Evolutionary conservation across 345 rosid genomes (phyloP), one percentile per base, ranked within the genome.

Genomic region (Eucalyptus curtisii): DNA sequence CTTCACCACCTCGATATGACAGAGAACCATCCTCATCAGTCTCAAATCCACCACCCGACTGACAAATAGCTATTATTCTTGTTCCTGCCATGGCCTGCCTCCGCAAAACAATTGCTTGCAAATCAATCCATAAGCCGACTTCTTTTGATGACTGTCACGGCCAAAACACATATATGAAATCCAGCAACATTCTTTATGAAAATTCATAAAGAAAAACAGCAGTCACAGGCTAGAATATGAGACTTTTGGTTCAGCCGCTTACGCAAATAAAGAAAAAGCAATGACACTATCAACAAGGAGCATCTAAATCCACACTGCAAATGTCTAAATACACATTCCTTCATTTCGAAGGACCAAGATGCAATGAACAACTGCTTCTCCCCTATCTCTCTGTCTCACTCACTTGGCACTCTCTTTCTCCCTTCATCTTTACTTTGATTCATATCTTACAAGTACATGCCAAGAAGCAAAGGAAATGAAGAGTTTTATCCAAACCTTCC

Each of bases 61-160:
- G 93, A 92, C 98, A 97, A 55, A 97, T 94, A 5, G 95, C 97
- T 87, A 97, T 96, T 17, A 96, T 90, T 89, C 94, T 94, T 2
- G 48, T 91, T 89, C 90, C 94, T 31, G 94, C 93, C 97, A 97
- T 97, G 89, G 90, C 93, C 96, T 93, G 88, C 44, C 17, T 10
- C n/a, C 24, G 82, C 82, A 76, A 76, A 40, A 76, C 27, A 76
- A 76, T 76, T 76, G 47, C 84, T 76, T 40, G 84, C 84, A 40
- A 40, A 40, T 76, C 84, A 40, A 40, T 76, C 16, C 5, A 76
- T 40, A 40, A 22, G 47, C 84, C 13, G 6, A 33, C 81, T 71
- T 33, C 33, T 17, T 71, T 71, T 7, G 6, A 76, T 37, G 24
- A 76, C 82, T 40, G 47, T 13, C 84, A 37, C 5, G 42, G 47